Base-by-base conservation (phyloP, 1,284 basidiomycete species). In the Tausonia pullulans region DNA sequence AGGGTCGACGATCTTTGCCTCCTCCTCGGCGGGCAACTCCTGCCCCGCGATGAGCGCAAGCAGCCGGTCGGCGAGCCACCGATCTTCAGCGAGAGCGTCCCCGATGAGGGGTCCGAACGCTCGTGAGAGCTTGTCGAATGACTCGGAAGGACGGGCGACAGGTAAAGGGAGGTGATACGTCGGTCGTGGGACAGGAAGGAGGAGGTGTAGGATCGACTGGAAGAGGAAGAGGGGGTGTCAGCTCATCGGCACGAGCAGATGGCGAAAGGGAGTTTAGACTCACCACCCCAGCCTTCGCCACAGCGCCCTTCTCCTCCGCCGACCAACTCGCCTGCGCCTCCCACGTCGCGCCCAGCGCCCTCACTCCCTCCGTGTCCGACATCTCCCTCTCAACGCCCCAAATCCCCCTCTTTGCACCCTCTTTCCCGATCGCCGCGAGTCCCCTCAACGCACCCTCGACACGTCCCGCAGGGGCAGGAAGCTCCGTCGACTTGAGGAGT, bases 381-480 rank as follows among this genome's bases (percentile, higher is more conserved):
- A 67, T 67, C 45, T 71, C 70, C 7, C 72, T 72, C 11, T 68
- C 65, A 9, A 65, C 55, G 7, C 73, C 74, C 71, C 74, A 74
- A 3, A 94, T 77, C 0, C 87, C 88, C 70, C 88, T 85, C 52
- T 86, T 76, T 1, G 94, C 84, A 1, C 88, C 90, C 68, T 88
- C 87, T 69, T 87, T 86, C 0, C 90, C 90, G 4, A 94, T 84
- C 7, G 86, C 88, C 41, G 86, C 80, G 43, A 95, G 80, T 11
- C 90, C 91, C 0, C 89, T 83, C 40, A 95, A 83, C 0, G 91
- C 90, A 52, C 92, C 91, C 74, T 89, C 89, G 63, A 87, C 81
- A 11, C 87, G 88, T 5, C 87, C 90, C 43, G 81, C 81, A 16
- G 73, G 75, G 41, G 66, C 67, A 59, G 7, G 73, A 67, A 27